Percentiles rank a stretch among this genome's conserved stretches.
phyloP scores from a whole-genome alignment of 495 filamentous ascomycete genomes.

The Poronia punctata region DNA sequence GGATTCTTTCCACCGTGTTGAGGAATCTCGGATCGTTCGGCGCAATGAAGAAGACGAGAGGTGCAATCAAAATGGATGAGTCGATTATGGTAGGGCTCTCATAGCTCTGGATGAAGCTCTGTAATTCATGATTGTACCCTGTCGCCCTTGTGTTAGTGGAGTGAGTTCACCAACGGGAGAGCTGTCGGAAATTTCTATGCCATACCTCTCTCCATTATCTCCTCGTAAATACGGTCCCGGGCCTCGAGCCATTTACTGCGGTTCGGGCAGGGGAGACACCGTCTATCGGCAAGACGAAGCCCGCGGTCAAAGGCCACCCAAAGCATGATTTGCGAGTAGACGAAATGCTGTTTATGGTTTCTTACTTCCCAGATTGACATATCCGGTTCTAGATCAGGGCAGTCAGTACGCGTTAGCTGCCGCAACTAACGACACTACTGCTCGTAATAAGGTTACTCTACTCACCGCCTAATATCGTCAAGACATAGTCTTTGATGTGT shows the following conservation, averaged over 20 bases:
- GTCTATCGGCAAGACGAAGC: conserved; percentile 61
- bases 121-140: conserved; percentile 56
- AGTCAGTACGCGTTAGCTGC: no score
- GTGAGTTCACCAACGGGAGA: neutral
- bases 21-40: conserved; percentile 67
- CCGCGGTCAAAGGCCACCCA: conserved; percentile 72
- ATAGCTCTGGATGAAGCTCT: conserved; percentile 65
- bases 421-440: neutral
- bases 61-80: conserved; percentile 63
- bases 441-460: no score
- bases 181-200: neutral
- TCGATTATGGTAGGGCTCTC: conserved; percentile 60
- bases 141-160: neutral
- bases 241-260: conserved; percentile 53
- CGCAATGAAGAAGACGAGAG: conserved; percentile 67
- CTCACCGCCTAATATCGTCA: conserved; percentile 44
- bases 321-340: conserved; percentile 68
- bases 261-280: conserved; percentile 62
- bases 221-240: conserved; percentile 60
- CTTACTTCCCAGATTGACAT: conserved; percentile 78
- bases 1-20: conserved; percentile 60
- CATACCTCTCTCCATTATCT: conserved; percentile 58
- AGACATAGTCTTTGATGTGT: conserved; percentile 38
- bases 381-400: conserved; percentile 51
- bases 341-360: conserved; percentile 63